These are phyloP conservation scores for Talaromyces piceae DNA, from an alignment of 2,329 filamentous ascomycete genomes.

Conservation along the genomic window DNA sequence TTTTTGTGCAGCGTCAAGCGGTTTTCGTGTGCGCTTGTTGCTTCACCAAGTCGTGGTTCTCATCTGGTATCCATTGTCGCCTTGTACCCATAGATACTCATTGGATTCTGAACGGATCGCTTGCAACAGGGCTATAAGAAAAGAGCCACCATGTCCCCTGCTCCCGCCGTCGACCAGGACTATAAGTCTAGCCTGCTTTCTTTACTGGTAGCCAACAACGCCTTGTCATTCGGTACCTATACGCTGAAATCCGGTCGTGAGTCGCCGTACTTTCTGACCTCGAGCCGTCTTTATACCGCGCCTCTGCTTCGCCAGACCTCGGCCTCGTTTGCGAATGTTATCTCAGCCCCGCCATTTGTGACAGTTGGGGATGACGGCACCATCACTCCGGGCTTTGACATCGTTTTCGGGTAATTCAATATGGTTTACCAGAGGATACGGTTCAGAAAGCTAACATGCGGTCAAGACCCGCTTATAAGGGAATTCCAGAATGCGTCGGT, in stretches of 20 bases:
- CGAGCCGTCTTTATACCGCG: conserved; percentile 79
- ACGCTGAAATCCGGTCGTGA: conserved; percentile 84
- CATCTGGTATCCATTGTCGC: too few species aligned
- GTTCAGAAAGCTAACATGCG: neutral
- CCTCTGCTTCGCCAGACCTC: conserved; percentile 70
- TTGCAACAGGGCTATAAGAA: neutral
- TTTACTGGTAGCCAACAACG: conserved; percentile 32
- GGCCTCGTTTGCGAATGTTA: conserved; percentile 66
- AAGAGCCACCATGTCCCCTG: conserved; percentile 18
- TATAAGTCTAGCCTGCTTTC: conserved; percentile 34
- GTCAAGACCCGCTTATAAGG: conserved; percentile 76
- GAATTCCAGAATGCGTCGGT: conserved; percentile 79
- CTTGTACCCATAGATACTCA: neutral
- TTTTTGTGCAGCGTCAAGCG: too few species aligned
- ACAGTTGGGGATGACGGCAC: conserved; percentile 26
- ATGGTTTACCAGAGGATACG: neutral
- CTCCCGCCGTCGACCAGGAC: conserved; percentile 22
- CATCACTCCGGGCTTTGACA: conserved; percentile 56
- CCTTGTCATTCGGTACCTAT: conserved; percentile 38
- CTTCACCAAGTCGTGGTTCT: neutral
- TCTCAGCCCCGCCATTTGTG: conserved; percentile 42
- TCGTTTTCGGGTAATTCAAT: conserved; percentile 61
- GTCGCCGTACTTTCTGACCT: conserved; percentile 98
- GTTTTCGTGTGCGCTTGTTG: neutral
- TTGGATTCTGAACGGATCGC: too few species aligned